Conservation (phyloP, 768 basidiomycete species). For the Dioszegia crocea region DNA sequence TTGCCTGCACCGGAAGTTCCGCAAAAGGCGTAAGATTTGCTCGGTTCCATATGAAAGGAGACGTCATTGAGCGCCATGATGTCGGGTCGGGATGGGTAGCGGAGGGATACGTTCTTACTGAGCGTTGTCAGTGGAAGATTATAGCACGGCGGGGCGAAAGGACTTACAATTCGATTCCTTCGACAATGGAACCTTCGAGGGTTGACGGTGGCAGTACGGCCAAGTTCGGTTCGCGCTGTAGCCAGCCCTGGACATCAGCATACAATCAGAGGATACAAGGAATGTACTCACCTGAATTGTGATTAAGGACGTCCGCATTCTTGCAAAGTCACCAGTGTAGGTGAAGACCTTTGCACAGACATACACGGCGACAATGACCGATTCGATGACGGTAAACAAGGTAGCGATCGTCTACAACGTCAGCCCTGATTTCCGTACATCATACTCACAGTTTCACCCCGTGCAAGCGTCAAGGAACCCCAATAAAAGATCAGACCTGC, state of each 20-base stretch:
- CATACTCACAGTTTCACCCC: conserved; percentile 18
- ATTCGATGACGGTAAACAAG: conserved; percentile 34
- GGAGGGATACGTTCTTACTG: conserved; percentile 32
- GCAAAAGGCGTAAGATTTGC: conserved; percentile 45
- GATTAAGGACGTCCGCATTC: conserved; percentile 23
- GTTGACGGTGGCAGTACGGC: not conserved
- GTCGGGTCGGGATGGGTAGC: conserved; percentile 39
- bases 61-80: conserved; percentile 32
- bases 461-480: conserved; percentile 23
- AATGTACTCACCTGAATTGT: conserved; percentile 25
- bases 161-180: conserved; percentile 28
- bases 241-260: conserved; percentile 24
- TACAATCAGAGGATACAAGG: not conserved
- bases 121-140: not conserved
- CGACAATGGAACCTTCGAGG: not conserved
- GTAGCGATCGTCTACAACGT: conserved; percentile 18
- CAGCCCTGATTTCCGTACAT: not conserved
- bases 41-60: conserved; percentile 32
- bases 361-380: conserved; percentile 30
- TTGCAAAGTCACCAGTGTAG: conserved; percentile 35
- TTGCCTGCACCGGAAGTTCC: conserved; percentile 42
- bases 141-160: not conserved
- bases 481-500: conserved; percentile 35
- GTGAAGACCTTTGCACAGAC: conserved; percentile 30
- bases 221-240: conserved; percentile 20